These are phyloP conservation scores for Globomyces sp. DNA, from an alignment of 371 early-diverging fungal genomes.

Conservation along the genomic window DNA sequence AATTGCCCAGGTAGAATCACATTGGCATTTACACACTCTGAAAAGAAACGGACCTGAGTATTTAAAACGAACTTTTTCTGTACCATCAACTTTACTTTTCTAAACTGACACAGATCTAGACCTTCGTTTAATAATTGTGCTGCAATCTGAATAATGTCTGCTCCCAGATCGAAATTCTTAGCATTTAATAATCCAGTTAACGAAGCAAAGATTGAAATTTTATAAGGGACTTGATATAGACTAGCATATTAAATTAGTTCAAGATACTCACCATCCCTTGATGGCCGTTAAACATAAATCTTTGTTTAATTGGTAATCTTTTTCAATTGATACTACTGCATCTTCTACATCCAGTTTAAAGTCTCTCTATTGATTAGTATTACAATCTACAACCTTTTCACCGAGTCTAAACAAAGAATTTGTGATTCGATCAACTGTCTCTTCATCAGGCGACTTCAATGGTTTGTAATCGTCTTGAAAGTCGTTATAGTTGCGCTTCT, in stretches of 20 bases:
- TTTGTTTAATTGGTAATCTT: too few species aligned
- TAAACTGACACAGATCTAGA: slow-evolving; percentile 56
- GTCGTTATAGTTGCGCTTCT: too few species aligned
- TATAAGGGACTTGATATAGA: slow-evolving; percentile 71
- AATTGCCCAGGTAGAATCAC: slow-evolving; percentile 68
- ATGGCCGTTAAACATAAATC: too few species aligned
- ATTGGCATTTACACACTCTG: slow-evolving; percentile 74
- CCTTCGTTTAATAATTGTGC: slow-evolving; percentile 52
- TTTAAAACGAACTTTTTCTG: slow-evolving; percentile 31
- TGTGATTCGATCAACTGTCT: neutral
- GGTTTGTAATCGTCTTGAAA: neutral
- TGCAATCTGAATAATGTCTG: slow-evolving; percentile 54
- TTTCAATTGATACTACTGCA: too few species aligned
- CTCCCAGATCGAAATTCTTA: slow-evolving; percentile 53
- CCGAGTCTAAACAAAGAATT: neutral
- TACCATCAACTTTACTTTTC: slow-evolving; percentile 57
- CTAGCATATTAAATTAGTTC: neutral
- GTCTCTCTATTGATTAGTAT: too few species aligned
- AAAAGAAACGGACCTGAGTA: slow-evolving; percentile 62
- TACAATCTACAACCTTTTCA: neutral
- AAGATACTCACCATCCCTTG: too few species aligned
- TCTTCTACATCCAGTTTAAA: too few species aligned
- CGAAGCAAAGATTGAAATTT: slow-evolving; percentile 74
- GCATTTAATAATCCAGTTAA: slow-evolving; percentile 74
- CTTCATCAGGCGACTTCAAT: slow-evolving; percentile 3